Conservation (phyloP, 257 asterid genomes). For the Primulina eburnea region DNA sequence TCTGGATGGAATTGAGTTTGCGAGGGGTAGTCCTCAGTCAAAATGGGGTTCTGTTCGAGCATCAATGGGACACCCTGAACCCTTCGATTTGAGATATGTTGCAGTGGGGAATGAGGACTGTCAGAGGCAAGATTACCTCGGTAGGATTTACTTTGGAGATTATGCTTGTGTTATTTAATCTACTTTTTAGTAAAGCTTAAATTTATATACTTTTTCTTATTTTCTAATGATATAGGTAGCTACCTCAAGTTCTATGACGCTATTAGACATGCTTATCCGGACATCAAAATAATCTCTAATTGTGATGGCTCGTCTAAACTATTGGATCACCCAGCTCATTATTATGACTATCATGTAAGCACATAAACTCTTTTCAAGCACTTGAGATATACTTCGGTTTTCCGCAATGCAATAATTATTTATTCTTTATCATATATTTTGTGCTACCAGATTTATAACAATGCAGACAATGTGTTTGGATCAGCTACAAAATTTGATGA, state of each 20-base stretch:
- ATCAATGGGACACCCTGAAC: constrained; percentile 85
- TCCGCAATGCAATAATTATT: background rate
- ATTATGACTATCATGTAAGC: constrained; percentile 85
- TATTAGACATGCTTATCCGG: constrained; percentile 62
- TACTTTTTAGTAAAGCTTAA: background rate
- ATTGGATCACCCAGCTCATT: constrained; percentile 89
- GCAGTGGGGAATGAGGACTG: constrained; percentile 98
- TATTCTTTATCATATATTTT: constrained; percentile 14
- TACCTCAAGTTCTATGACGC: constrained; percentile 82
- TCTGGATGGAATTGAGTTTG: constrained; percentile 88
- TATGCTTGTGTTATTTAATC: constrained; percentile 4
- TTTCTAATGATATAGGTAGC: constrained; percentile 61
- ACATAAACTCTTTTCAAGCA: constrained; percentile 12
- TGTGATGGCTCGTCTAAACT: constrained; percentile 73
- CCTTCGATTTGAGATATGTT: constrained; percentile 83
- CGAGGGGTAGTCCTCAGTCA: constrained; percentile 68
- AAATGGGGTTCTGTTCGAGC: constrained; percentile 96
- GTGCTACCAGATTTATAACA: constrained; percentile 58
- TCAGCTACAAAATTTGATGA: constrained; percentile 49
- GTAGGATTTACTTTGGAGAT: constrained; percentile 35
- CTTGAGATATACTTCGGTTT: background rate
- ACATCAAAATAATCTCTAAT: constrained; percentile 77
- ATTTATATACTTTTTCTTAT: background rate
- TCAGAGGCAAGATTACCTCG: constrained; percentile 69
- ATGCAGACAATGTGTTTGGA: constrained; percentile 53